phyloP scores from a whole-genome alignment of 495 filamentous ascomycete genomes.

The Melanomma pulvis-pyrius region DNA sequence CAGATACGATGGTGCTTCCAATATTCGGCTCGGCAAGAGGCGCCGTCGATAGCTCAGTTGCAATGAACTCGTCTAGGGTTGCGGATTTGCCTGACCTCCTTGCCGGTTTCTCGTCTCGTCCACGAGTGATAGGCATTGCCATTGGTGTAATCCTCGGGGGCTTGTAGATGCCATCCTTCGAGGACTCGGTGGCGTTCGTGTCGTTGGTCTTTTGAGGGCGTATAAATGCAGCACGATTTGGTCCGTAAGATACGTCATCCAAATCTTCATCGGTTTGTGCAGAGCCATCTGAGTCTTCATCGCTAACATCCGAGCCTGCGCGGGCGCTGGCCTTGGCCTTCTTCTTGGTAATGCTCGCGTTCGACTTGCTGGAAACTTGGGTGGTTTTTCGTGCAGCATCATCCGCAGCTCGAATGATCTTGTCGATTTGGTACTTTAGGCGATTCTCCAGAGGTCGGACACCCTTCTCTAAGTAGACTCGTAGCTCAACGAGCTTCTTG shows the following conservation, averaged over 20 bases:
- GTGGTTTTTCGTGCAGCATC: conserved; percentile 55
- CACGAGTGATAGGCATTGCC: conserved; percentile 57
- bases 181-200: conserved; percentile 38
- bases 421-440: conserved; percentile 88
- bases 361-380: conserved; percentile 32
- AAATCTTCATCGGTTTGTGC: conserved; percentile 49
- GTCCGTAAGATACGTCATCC: conserved; percentile 69
- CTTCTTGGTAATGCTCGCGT: conserved; percentile 36
- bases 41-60: conserved; percentile 73
- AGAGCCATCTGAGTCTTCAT: conserved; percentile 25
- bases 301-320: conserved; percentile 42
- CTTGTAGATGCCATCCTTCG: conserved; percentile 69
- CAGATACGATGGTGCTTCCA: conserved; percentile 74
- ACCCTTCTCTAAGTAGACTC: conserved; percentile 87
- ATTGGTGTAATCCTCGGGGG: conserved; percentile 84
- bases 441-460: conserved; percentile 84
- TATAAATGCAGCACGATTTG: conserved; percentile 63
- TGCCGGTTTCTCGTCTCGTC: conserved; percentile 57
- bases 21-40: conserved; percentile 81
- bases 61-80: conserved; percentile 84
- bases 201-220: conserved; percentile 39
- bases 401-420: conserved; percentile 83
- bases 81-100: conserved; percentile 61
- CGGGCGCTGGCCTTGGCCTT: conserved; percentile 45
- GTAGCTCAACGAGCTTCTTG: conserved; percentile 80